phyloP scores from a whole-genome alignment of 2,329 filamentous ascomycete species.

The Fusarium compactum region DNA sequence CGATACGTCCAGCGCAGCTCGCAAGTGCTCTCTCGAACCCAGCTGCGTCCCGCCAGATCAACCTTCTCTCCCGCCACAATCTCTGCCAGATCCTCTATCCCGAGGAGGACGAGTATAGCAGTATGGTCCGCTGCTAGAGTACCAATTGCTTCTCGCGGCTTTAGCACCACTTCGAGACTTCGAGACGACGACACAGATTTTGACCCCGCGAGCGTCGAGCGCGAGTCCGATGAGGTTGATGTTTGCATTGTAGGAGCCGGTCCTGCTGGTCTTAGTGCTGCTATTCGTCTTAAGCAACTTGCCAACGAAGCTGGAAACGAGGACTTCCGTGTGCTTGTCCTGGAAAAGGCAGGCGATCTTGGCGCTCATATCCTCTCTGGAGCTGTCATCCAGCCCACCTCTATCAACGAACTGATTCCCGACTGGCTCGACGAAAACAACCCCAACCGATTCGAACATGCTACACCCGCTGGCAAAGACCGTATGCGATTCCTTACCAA shows the following conservation, averaged over 20 bases:
- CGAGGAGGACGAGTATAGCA: slow-evolving; percentile 28
- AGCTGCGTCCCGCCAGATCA: slow-evolving; percentile 45
- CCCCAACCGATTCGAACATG: slow-evolving; percentile 85
- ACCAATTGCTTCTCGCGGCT: slow-evolving; percentile 49
- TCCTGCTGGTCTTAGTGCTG: slow-evolving; percentile 92
- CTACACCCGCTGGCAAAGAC: slow-evolving; percentile 85
- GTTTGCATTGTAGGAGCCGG: slow-evolving; percentile 97
- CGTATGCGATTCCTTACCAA: slow-evolving; percentile 96
- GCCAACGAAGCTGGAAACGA: slow-evolving; percentile 96
- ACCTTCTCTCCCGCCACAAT: slow-evolving; percentile 42
- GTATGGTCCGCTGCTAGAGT: slow-evolving; percentile 36
- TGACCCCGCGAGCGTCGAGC: slow-evolving; percentile 77
- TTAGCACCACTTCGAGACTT: slow-evolving; percentile 52
- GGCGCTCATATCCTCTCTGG: slow-evolving; percentile 96
- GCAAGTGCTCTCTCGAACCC: slow-evolving; percentile 49
- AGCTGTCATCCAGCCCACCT: slow-evolving; percentile 91
- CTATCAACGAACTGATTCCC: slow-evolving; percentile 89
- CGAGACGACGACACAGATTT: slow-evolving; percentile 65
- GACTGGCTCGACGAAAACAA: slow-evolving; percentile 94
- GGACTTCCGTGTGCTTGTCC: slow-evolving; percentile 89
- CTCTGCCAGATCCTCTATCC: slow-evolving; percentile 27
- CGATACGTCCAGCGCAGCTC: slow-evolving; percentile 56
- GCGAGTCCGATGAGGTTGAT: slow-evolving; percentile 93
- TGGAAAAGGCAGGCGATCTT: slow-evolving; percentile 96
- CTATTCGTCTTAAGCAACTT: slow-evolving; percentile 94